A percentile compares a stretch with the other conserved stretches of the same genome.
Evolutionary conservation across 257 asterid species (phyloP).

Genomic region (Solanum chiquidenum): DNA sequence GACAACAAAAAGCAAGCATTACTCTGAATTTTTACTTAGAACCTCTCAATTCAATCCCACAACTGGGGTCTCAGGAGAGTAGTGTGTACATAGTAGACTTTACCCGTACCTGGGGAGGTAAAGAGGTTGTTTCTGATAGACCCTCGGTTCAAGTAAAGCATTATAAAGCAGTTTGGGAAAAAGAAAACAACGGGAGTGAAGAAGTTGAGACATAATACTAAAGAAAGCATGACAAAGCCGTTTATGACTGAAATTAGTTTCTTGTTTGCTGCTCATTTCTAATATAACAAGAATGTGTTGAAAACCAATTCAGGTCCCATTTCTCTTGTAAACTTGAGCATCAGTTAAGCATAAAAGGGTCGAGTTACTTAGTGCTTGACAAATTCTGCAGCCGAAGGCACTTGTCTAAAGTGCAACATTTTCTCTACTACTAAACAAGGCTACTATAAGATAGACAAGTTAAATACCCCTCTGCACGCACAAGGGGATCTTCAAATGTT

Average conservation of each 20-base stretch:
- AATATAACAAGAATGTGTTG: not conserved
- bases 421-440: not conserved
- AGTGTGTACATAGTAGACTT: too few relatives aligned
- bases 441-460: not conserved
- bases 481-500: constrained; percentile 82
- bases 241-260: not conserved
- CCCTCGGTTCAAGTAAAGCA: too few relatives aligned
- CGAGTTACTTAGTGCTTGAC: not conserved
- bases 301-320: not conserved
- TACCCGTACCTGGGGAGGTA: too few relatives aligned
- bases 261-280: not conserved
- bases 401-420: not conserved
- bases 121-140: too few relatives aligned
- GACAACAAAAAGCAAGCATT: not conserved
- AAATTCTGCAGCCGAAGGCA: not conserved
- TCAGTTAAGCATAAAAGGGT: not conserved
- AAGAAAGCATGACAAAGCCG: not conserved
- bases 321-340: not conserved
- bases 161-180: too few relatives aligned
- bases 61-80: too few relatives aligned
- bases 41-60: not conserved
- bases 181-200: too few relatives aligned
- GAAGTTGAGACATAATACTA: too few relatives aligned
- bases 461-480: constrained; percentile 66
- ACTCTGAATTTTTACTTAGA: not conserved